Base-by-base conservation (phyloP, 2,329 filamentous ascomycete genomes). In the Apiospora sp. region DNA sequence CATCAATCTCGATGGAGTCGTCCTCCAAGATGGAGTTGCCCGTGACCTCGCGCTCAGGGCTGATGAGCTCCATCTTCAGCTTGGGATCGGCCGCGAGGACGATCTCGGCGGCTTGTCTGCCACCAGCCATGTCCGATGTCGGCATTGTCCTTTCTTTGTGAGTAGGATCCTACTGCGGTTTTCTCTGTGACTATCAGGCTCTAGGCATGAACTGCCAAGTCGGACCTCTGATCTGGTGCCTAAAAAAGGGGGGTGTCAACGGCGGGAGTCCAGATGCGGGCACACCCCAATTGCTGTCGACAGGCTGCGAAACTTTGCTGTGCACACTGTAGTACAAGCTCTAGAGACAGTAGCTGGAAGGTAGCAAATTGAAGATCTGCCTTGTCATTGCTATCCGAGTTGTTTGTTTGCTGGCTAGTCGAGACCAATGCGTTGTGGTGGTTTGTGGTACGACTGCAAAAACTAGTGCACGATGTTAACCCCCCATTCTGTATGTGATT, bases 1-100 rank as follows among this genome's bases (percentile, higher is more conserved):
- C 70, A n/a, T 68, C 67, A 4, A 69, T 69, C 67, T 69, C 67
- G 67, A 69, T 69, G 6, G 67, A 69, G 67, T 44, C 67, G 7
- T 69, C 67, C 34, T 69, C 67, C 6, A 48, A 7, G 19, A 49
- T 44, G 2, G 67, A 69, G 8, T 69, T 49, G 24, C 67, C 67
- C 3, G 67, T 69, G 16, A 69, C 24, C 19, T 69, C 67, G 44
- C 67, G 67, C 4, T 48, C 27, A 5, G 67, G 16, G 48, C 27
- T 49, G 67, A 49, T 46, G 44, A 34, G 16, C 3, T 69, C 67
- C 27, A 19, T 27, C 67, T 5, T 5, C 19, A 37, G 19, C 34
- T 16, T 64, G 19, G 58, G 30, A 10, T 64, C 58, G 10, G 58
- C 58, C 19, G 30, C 34, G 8, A 64, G 58, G 19, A 41, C 8